Evolutionary conservation across 306 rosid species (phyloP).

Genomic region (Alnus glutinosa): DNA sequence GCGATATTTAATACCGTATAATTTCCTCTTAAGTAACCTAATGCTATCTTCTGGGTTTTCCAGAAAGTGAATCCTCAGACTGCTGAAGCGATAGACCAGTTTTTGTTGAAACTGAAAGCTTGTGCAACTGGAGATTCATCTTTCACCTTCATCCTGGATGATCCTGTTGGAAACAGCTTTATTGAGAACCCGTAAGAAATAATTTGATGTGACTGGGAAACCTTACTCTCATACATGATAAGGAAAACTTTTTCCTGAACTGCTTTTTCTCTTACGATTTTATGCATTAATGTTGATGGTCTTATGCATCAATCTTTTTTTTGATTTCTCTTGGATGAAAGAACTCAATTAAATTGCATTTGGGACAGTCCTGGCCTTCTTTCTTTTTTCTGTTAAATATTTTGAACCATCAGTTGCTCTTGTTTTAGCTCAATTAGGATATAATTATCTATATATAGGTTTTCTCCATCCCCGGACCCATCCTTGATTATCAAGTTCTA

Average conservation of each 20-base stretch:
- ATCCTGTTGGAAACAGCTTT: slow-evolving; percentile 97
- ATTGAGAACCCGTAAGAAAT: slow-evolving; percentile 88
- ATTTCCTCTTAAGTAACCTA: slow-evolving; percentile 21
- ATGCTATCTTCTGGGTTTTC: slow-evolving; percentile 33
- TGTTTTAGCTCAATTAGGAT: slow-evolving; percentile 16
- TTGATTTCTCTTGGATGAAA: slow-evolving; percentile 7
- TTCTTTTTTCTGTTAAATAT: background rate
- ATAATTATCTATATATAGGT: slow-evolving; percentile 42
- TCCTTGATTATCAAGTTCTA: slow-evolving; percentile 72
- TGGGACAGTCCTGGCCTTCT: slow-evolving; percentile 12
- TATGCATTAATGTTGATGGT: background rate
- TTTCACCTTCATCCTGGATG: slow-evolving; percentile 83
- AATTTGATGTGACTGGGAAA: slow-evolving; percentile 10
- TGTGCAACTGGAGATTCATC: slow-evolving; percentile 64
- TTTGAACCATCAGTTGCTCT: slow-evolving; percentile 20
- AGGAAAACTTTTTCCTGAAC: background rate
- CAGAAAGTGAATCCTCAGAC: slow-evolving; percentile 80
- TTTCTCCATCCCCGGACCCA: slow-evolving; percentile 85
- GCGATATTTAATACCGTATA: background rate
- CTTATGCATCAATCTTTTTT: background rate
- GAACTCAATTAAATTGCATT: slow-evolving; percentile 13
- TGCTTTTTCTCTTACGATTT: background rate
- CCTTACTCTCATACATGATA: slow-evolving; percentile 17
- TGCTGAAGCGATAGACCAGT: slow-evolving; percentile 85
- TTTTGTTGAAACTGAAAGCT: slow-evolving; percentile 72